phyloP scores from a whole-genome alignment of 768 basidiomycete species.

The Obba rivulosa region DNA sequence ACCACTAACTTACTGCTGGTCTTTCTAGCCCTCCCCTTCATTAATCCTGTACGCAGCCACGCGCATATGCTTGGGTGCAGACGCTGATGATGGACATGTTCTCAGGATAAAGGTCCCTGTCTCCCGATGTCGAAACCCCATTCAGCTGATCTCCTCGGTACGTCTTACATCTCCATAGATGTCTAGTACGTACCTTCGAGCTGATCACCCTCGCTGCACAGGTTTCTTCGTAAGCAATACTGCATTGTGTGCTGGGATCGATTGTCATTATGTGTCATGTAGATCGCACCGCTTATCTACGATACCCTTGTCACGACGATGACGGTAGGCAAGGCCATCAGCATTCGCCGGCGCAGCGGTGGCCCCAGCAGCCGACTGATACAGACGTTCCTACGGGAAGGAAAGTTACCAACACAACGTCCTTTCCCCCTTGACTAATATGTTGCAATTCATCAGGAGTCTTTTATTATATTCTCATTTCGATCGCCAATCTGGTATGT shows the following conservation, averaged over 20 bases:
- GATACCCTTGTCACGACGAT: constrained; percentile 78
- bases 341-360: constrained; percentile 69
- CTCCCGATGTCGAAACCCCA: constrained; percentile 79
- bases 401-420: constrained; percentile 27
- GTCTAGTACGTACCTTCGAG: constrained; percentile 9
- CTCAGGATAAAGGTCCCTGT: constrained; percentile 58
- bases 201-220: constrained; percentile 2
- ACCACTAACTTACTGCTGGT: not conserved
- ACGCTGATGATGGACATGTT: too few species aligned
- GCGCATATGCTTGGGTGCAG: too few species aligned
- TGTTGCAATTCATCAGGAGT: constrained; percentile 42
- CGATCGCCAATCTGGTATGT: constrained; percentile 71
- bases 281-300: constrained; percentile 80
- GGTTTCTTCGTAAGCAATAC: constrained; percentile 20
- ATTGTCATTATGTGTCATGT: not conserved
- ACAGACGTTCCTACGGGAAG: constrained; percentile 81
- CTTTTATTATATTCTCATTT: constrained; percentile 82
- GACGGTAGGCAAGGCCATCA: constrained; percentile 76
- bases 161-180: constrained; percentile 43
- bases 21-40: constrained; percentile 43
- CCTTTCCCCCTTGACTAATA: not conserved
- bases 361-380: constrained; percentile 75
- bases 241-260: not conserved
- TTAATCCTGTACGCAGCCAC: constrained; percentile 52
- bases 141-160: constrained; percentile 77